A percentile compares a stretch with the other conserved stretches of the same genome.
Conservation (phyloP, 2,329 filamentous ascomycete species). For the Ophiobolus disseminans region DNA sequence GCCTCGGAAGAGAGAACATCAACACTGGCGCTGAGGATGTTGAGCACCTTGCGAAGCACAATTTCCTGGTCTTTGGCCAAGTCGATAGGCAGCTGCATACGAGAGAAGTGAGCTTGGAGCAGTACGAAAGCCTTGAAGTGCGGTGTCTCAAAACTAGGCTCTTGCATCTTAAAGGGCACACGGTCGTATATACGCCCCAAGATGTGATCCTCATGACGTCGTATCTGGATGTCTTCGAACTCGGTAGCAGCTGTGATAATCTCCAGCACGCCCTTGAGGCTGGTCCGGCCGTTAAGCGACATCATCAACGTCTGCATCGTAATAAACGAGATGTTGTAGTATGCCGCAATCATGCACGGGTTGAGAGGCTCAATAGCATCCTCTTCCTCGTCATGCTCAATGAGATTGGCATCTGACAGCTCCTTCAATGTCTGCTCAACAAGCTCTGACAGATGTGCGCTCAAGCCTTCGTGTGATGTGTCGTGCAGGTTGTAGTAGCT, state of each 20-base stretch:
- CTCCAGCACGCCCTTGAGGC: slow-evolving; percentile 95
- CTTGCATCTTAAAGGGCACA: slow-evolving; percentile 91
- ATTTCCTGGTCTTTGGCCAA: slow-evolving; percentile 94
- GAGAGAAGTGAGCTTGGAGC: slow-evolving; percentile 94
- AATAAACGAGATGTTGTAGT: slow-evolving; percentile 99
- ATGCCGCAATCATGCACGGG: slow-evolving; percentile 95
- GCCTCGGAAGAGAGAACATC: slow-evolving; percentile 96
- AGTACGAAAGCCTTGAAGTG: slow-evolving; percentile 99
- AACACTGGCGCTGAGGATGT: slow-evolving; percentile 87
- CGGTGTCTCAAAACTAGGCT: slow-evolving; percentile 86
- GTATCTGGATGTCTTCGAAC: slow-evolving; percentile 93
- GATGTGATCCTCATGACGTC: slow-evolving; percentile 87
- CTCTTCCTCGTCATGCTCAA: slow-evolving; percentile 89
- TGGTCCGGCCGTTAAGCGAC: slow-evolving; percentile 85
- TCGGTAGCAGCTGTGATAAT: slow-evolving; percentile 97
- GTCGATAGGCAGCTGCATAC: slow-evolving; percentile 95
- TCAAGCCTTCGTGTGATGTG: slow-evolving; percentile 90
- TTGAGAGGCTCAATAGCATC: slow-evolving; percentile 89
- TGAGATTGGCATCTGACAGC: slow-evolving; percentile 89
- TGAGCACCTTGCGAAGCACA: slow-evolving; percentile 82
- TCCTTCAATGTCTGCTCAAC: slow-evolving; percentile 94
- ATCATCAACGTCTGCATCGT: slow-evolving; percentile 99
- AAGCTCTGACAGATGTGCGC: slow-evolving; percentile 89
- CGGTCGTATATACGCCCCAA: slow-evolving; percentile 93
- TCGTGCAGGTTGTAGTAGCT: slow-evolving; percentile 93